A percentile compares a stretch with the other conserved stretches of the same genome.
phyloP scores from a whole-genome alignment of 352 stramenopile genomes.

The Phytophthora citricola region DNA sequence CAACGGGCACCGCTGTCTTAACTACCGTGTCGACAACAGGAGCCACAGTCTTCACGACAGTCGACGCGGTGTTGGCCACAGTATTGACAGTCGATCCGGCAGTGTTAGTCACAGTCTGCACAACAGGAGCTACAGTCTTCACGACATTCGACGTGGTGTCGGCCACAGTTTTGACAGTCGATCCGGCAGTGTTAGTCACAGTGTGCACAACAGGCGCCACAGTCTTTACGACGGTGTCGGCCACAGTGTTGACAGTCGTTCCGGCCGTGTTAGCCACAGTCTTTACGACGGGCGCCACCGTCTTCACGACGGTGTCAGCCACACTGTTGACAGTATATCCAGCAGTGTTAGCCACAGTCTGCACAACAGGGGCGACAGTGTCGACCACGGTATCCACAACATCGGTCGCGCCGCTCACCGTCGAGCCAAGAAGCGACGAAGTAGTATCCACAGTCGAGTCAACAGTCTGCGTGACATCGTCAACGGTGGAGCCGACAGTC shows the following conservation, averaged over 20 bases:
- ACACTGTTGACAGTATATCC: slow-evolving; percentile 2
- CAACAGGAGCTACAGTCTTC: neutral
- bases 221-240: slow-evolving; percentile 2
- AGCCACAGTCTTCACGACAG: neutral
- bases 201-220: slow-evolving; percentile 2
- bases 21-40: slow-evolving; percentile 7
- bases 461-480: slow-evolving; percentile 1
- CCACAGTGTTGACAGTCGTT: neutral
- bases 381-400: slow-evolving; percentile 1
- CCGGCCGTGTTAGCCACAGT: slow-evolving; percentile 4
- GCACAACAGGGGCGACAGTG: neutral
- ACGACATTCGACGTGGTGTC: neutral
- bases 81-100: neutral
- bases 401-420: slow-evolving; percentile 1
- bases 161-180: neutral
- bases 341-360: slow-evolving; percentile 5
- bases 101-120: slow-evolving; percentile 11
- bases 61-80: neutral
- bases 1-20: neutral
- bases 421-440: neutral
- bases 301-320: slow-evolving; percentile 6
- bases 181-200: neutral
- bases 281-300: neutral
- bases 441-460: slow-evolving; percentile 7
- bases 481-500: neutral